Conservation (phyloP, 176 grass and related monocot species). For the Saccharum officinarum region DNA sequence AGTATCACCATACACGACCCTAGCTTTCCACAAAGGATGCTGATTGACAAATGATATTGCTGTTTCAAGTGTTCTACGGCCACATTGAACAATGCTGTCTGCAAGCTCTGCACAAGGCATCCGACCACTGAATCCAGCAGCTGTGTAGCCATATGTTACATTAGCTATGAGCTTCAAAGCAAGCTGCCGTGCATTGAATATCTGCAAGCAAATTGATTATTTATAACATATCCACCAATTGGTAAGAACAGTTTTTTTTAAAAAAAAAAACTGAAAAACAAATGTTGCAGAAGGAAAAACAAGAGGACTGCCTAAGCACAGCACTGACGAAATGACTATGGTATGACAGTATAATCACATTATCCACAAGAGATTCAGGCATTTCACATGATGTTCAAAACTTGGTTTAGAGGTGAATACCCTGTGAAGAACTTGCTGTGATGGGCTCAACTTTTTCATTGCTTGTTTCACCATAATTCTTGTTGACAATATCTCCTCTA, state of each 20-base stretch:
- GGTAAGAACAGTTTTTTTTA: conserved; percentile 10
- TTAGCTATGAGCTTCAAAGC: conserved; percentile 97
- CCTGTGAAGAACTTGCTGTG: conserved; percentile 80
- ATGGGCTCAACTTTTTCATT: conserved; percentile 82
- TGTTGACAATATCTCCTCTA: conserved; percentile 92
- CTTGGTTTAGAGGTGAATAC: conserved; percentile 48
- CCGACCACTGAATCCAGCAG: conserved; percentile 93
- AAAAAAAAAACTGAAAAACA: background rate
- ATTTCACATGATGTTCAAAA: conserved; percentile 12
- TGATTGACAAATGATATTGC: conserved; percentile 87
- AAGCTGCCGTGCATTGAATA: conserved; percentile 96
- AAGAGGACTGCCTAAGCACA: conserved; percentile 7
- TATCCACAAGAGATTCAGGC: conserved; percentile 3
- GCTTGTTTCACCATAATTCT: conserved; percentile 95
- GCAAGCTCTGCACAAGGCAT: conserved; percentile 99
- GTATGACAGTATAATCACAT: conserved; percentile 7
- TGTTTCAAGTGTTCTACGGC: conserved; percentile 92
- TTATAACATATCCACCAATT: conserved; percentile 16
- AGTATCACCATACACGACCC: conserved; percentile 98
- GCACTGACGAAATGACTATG: background rate
- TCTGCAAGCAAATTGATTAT: conserved; percentile 51
- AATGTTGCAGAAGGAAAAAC: conserved; percentile 16
- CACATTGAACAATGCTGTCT: conserved; percentile 98
- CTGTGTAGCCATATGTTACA: conserved; percentile 97
- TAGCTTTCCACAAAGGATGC: conserved; percentile 82